Evolutionary conservation across 441 rosid species (phyloP), one percentile per base, ranked within the genome.

Genomic region (Populus hybrid): DNA sequence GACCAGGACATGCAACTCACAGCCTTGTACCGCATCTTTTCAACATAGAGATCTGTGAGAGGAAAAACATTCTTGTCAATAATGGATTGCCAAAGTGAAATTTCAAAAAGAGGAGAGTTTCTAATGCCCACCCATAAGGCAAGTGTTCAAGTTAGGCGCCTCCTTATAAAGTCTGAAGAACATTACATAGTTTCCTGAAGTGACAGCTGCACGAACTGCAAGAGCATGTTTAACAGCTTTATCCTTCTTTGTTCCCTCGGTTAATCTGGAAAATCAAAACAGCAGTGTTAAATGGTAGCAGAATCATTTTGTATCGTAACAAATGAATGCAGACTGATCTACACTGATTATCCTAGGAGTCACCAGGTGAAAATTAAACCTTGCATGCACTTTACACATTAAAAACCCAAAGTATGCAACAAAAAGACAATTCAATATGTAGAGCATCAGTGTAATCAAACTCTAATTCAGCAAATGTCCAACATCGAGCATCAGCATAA

Each of bases 11-110:
- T 94, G 88, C 97, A 89, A 75, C 42, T 90, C 80, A 94, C 93
- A 70, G 99, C 99, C 88, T 91, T 93, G 74, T 88, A 94, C 76
- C 98, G 94, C 90, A 94, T 91, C 89, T 93, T 97, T 78, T 97
- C 97, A 74, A 86, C 97, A 83, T 84, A 93, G 42, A 88, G 98
- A 89, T 97, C 99, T 97, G 93, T 86, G 83, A n/a, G 75, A 74
- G 75, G 46, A 73, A 38, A 42, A 66, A 71, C 64, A 28, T 46
- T 36, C 34, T 19, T 59, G 76, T 46, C 50, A 71, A 26, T 21
- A 32, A 53, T 16, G 32, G 21, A 71, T 18, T 26, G 8, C 42
- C 35, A 40, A 65, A 10, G 28, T 6, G 19, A 35, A 11, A 35
- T 23, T 34, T 64, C 8, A n/a, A 28, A 76, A 65, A 65, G n/a